Percentiles rank a stretch among this genome's conserved stretches.
Evolutionary conservation across 2,329 filamentous ascomycete species (phyloP).

Genomic region (Cladophialophora carrionii): DNA sequence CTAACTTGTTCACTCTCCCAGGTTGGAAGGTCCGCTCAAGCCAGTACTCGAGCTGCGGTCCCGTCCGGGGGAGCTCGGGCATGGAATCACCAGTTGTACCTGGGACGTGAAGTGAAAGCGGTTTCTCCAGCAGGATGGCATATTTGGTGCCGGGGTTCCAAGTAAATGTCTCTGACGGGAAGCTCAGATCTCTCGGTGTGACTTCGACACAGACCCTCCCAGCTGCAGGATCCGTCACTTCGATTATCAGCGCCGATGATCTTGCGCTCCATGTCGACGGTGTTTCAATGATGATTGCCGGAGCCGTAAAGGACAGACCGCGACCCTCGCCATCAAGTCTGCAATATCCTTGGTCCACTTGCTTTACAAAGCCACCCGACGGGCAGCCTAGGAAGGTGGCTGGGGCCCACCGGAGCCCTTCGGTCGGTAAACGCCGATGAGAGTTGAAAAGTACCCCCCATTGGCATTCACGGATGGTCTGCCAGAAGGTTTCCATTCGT

Average conservation of each 20-base stretch:
- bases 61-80: not conserved
- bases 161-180: not conserved
- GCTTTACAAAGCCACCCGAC: not conserved
- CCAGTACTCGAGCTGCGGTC: not conserved
- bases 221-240: not conserved
- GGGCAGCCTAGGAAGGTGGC: not conserved
- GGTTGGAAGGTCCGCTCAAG: not conserved
- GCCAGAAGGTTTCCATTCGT: not conserved
- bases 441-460: not conserved
- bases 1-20: not conserved
- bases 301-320: not conserved
- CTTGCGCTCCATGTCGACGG: not conserved
- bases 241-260: not conserved
- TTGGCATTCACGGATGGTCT: not conserved
- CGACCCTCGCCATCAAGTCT: not conserved
- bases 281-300: not conserved
- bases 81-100: not conserved
- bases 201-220: not conserved
- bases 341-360: not conserved
- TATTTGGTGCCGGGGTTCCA: not conserved
- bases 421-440: not conserved
- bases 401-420: not conserved
- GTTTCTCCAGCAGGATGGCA: not conserved
- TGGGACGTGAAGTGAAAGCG: not conserved
- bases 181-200: not conserved